Evolutionary conservation across 148 eudicot species (phyloP).

Genomic region (Rhododendron henanense): DNA sequence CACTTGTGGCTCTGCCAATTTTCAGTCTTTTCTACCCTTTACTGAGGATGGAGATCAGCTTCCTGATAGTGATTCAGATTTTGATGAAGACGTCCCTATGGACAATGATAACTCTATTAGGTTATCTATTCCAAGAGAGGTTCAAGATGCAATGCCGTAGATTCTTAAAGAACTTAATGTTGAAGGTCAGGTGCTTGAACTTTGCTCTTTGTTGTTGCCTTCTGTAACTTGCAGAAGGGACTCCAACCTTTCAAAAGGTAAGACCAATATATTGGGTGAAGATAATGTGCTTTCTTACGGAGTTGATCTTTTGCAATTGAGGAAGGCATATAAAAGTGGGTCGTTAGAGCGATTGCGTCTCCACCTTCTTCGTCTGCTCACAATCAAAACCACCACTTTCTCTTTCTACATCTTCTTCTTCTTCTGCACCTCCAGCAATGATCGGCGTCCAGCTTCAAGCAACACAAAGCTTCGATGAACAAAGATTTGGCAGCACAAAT

Average conservation of each 20-base stretch:
- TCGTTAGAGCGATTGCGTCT: slow-evolving; percentile 23
- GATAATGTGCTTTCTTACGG: slow-evolving; percentile 62
- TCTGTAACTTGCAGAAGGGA: slow-evolving; percentile 65
- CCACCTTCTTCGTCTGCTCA: too few relatives aligned
- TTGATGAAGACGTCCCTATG: slow-evolving; percentile 64
- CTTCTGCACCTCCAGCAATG: too few relatives aligned
- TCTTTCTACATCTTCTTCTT: too few relatives aligned
- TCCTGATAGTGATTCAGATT: slow-evolving; percentile 93
- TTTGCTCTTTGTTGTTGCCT: slow-evolving; percentile 75
- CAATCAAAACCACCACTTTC: too few relatives aligned
- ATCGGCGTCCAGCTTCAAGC: too few relatives aligned
- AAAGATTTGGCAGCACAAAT: too few relatives aligned
- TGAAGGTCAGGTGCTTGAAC: slow-evolving; percentile 66
- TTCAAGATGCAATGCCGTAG: slow-evolving; percentile 58
- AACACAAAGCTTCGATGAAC: too few relatives aligned
- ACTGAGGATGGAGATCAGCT: slow-evolving; percentile 80
- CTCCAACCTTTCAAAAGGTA: slow-evolving; percentile 65
- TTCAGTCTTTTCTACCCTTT: slow-evolving; percentile 77
- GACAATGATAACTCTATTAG: slow-evolving; percentile 65
- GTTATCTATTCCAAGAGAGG: slow-evolving; percentile 64
- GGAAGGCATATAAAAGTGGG: slow-evolving; percentile 98
- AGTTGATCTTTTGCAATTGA: slow-evolving; percentile 77
- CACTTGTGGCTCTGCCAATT: slow-evolving; percentile 45
- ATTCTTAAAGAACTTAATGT: slow-evolving; percentile 79
- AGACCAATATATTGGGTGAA: slow-evolving; percentile 47